A percentile compares a stretch with the other conserved stretches of the same genome.
Conservation (phyloP, 768 basidiomycete species). For the Russula virescens region DNA sequence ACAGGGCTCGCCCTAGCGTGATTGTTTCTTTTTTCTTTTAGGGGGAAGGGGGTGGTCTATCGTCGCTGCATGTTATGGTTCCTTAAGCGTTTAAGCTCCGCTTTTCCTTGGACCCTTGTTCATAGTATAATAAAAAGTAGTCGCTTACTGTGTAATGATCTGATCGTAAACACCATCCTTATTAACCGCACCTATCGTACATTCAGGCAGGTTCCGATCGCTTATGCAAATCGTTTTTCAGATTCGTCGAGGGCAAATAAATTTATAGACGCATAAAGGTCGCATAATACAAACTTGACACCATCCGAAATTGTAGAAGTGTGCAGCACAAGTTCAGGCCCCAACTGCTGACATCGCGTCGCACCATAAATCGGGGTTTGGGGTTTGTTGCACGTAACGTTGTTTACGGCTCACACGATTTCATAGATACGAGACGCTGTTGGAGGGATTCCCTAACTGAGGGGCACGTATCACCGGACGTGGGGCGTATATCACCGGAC, state of each 20-base stretch:
- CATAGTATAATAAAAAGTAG: background rate
- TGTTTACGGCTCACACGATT: background rate
- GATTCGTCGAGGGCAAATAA: background rate
- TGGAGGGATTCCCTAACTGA: too few relatives aligned
- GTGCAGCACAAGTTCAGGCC: background rate
- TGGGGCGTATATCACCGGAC: too few relatives aligned
- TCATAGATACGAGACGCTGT: background rate
- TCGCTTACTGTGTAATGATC: background rate
- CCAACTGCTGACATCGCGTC: background rate
- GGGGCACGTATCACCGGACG: too few relatives aligned
- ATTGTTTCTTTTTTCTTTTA: background rate
- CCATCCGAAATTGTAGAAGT: background rate
- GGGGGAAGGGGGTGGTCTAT: background rate
- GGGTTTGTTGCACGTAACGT: too few relatives aligned
- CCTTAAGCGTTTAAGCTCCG: background rate
- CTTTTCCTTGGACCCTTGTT: background rate
- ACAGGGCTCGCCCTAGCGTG: slow-evolving; percentile 22
- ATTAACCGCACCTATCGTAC: background rate
- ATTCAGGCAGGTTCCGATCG: background rate
- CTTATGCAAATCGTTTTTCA: background rate
- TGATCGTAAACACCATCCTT: background rate
- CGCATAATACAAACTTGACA: background rate
- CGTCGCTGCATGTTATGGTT: background rate
- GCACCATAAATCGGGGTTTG: too few relatives aligned
- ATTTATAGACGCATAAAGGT: background rate